A percentile compares a stretch with the other conserved stretches of the same genome.
Conservation (phyloP, 1,284 basidiomycete genomes). For the Boletellus deceptivus region DNA sequence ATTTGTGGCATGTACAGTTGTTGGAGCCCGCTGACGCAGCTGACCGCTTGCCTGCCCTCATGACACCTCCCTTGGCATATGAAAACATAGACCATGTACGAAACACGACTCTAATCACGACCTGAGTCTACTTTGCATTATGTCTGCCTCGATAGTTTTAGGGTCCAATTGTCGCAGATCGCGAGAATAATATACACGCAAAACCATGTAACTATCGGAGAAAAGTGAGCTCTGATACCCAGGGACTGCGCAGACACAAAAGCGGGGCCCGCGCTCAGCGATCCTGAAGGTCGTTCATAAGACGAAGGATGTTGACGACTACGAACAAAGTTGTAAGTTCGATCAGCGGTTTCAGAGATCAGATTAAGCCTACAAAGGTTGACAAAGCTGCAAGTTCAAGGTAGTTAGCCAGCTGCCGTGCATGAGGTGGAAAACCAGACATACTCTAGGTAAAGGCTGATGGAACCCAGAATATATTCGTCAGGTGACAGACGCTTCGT, state of each 20-base stretch:
- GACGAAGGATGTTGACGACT: constrained; percentile 77
- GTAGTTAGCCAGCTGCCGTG: neutral
- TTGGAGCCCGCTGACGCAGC: too few relatives aligned
- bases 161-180: neutral
- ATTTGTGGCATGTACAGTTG: too few relatives aligned
- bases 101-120: neutral
- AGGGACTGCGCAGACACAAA: too few relatives aligned
- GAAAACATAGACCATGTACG: too few relatives aligned
- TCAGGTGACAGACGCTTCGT: constrained; percentile 80
- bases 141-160: neutral
- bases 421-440: constrained; percentile 26
- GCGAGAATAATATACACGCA: too few relatives aligned
- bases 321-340: constrained; percentile 9
- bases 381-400: constrained; percentile 49
- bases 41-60: too few relatives aligned
- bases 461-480: constrained; percentile 83
- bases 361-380: constrained; percentile 66
- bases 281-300: constrained; percentile 57
- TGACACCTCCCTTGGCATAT: too few relatives aligned
- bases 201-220: too few relatives aligned
- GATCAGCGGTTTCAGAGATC: neutral
- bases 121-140: neutral
- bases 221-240: too few relatives aligned
- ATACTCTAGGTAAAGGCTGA: constrained; percentile 86
- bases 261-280: constrained; percentile 25